Conservation (phyloP, 495 filamentous ascomycete species). For the Hypoxylon trugodes region DNA sequence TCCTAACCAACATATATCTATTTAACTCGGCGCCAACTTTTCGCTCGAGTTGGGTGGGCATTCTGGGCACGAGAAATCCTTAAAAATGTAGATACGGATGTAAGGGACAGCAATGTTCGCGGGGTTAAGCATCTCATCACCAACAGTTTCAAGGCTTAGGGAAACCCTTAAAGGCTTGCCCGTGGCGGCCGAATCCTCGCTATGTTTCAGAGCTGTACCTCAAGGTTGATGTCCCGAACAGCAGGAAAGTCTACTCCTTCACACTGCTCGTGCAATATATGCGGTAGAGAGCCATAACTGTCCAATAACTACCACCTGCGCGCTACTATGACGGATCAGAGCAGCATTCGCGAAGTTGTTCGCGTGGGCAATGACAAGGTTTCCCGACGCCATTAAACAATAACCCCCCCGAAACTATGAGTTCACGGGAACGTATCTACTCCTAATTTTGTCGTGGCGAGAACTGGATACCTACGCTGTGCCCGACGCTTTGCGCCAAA, state of each 20-base stretch:
- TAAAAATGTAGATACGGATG: background rate
- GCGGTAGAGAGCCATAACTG: background rate
- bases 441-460: background rate
- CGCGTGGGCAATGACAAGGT: background rate
- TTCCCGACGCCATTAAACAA: constrained; percentile 1
- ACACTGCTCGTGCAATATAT: background rate
- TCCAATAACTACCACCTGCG: background rate
- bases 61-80: background rate
- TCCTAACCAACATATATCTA: background rate
- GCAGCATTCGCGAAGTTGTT: constrained; percentile 7
- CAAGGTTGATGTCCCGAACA: background rate
- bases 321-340: constrained; percentile 7
- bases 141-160: background rate
- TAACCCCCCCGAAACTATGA: constrained; percentile 3
- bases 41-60: background rate
- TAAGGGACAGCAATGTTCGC: background rate
- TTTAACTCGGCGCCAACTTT: background rate
- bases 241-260: background rate
- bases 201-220: constrained; percentile 5
- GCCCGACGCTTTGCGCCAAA: background rate
- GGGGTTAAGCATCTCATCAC: no score
- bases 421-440: background rate
- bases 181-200: background rate
- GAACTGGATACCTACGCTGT: background rate
- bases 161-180: background rate